These are phyloP conservation scores for Aotearoamyces nothofagi DNA, from an alignment of 2,329 filamentous ascomycete species.

Conservation along the genomic window DNA sequence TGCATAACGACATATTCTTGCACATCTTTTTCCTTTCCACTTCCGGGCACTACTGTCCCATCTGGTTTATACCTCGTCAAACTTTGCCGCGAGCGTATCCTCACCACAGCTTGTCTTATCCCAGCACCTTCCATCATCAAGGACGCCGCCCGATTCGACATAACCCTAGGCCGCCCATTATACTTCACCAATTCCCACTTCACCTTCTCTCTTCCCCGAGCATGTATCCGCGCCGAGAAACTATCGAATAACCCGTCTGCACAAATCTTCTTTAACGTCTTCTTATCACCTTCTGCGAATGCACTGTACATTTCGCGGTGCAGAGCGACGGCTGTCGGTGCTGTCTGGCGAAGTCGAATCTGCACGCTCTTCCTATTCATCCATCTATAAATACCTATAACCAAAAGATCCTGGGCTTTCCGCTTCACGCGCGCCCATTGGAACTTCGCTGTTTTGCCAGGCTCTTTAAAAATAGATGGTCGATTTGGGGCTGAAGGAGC, in stretches of 20 bases:
- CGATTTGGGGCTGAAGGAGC: constrained; percentile 17
- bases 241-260: constrained; percentile 32
- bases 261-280: constrained; percentile 36
- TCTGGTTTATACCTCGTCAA: constrained; percentile 25
- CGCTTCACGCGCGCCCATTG: constrained; percentile 13
- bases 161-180: constrained; percentile 19
- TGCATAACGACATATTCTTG: constrained; percentile 52
- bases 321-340: constrained; percentile 39
- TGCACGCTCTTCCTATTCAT: constrained; percentile 20
- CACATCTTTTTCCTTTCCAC: constrained; percentile 35
- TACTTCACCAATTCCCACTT: constrained; percentile 40
- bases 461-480: constrained; percentile 15
- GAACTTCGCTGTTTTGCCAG: constrained; percentile 13
- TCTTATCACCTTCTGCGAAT: constrained; percentile 41
- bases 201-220: constrained; percentile 29
- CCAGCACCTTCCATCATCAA: constrained; percentile 27
- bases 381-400: constrained; percentile 9
- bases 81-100: constrained; percentile 39
- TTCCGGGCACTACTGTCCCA: constrained; percentile 27
- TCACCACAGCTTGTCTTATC: constrained; percentile 45
- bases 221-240: constrained; percentile 36
- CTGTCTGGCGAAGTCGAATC: constrained; percentile 24
- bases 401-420: constrained; percentile 8
- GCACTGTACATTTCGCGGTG: constrained; percentile 46
- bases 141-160: constrained; percentile 36